phyloP scores from a whole-genome alignment of 257 asterid species.

The Scutellaria barbata region DNA sequence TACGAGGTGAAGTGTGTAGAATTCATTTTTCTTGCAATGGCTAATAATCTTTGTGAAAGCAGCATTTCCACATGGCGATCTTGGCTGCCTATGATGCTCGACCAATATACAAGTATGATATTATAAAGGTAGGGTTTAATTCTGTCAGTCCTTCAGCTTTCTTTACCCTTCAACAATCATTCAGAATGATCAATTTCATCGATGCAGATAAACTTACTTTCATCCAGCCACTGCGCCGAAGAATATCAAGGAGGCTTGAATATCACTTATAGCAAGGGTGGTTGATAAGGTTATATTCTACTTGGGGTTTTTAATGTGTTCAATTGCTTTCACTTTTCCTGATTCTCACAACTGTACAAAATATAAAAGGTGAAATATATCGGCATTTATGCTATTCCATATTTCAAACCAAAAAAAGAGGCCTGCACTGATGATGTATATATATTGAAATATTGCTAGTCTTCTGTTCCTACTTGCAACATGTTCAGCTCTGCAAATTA shows the following conservation, averaged over 20 bases:
- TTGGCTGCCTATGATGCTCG: slow-evolving; percentile 61
- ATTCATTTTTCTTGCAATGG: too few species aligned
- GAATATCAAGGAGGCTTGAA: slow-evolving; percentile 34
- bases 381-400: not conserved
- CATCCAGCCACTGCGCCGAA: slow-evolving; percentile 48
- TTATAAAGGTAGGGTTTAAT: slow-evolving; percentile 57
- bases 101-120: slow-evolving; percentile 54
- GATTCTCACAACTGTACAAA: not conserved
- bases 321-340: not conserved
- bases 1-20: not conserved
- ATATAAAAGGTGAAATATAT: too few species aligned
- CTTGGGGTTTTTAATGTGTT: not conserved
- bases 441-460: too few species aligned
- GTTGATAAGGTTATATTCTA: slow-evolving; percentile 28
- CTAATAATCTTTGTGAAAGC: slow-evolving; percentile 24
- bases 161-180: not conserved
- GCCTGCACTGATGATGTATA: too few species aligned
- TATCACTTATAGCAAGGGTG: slow-evolving; percentile 46
- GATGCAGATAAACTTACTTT: slow-evolving; percentile 70
- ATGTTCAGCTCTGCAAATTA: not conserved
- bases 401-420: not conserved
- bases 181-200: not conserved
- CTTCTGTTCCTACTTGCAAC: not conserved
- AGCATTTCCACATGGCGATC: slow-evolving; percentile 82
- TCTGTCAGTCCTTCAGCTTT: not conserved